A percentile compares a stretch with the other conserved stretches of the same genome.
Conservation (phyloP, 257 asterid genomes). For the Ilex aquifolium region DNA sequence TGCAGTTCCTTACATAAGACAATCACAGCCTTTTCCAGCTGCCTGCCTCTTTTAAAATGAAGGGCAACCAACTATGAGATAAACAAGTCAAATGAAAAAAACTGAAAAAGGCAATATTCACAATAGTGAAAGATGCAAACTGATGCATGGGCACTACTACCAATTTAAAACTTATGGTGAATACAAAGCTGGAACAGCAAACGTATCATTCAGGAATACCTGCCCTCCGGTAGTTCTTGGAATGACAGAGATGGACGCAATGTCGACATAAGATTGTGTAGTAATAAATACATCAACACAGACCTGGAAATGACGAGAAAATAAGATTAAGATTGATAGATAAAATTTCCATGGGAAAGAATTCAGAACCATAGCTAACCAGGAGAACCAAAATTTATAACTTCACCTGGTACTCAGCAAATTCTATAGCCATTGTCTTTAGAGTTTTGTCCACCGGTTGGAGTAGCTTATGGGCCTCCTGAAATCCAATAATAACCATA, state of each 20-base stretch:
- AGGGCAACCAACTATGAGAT: background rate
- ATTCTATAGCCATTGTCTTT: conserved; percentile 91
- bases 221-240: conserved; percentile 98
- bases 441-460: conserved; percentile 87
- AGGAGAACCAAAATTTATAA: background rate
- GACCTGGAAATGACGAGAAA: conserved; percentile 51
- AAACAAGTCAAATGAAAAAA: background rate
- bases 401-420: conserved; percentile 95
- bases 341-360: background rate
- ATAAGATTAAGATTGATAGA: conserved; percentile 9
- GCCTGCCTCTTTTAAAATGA: no score
- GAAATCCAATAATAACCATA: conserved; percentile 29
- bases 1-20: no score
- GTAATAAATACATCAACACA: conserved; percentile 95
- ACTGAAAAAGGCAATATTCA: background rate
- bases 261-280: conserved; percentile 83
- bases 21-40: no score
- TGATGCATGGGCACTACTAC: no score
- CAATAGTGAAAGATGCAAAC: no score
- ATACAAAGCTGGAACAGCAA: background rate
- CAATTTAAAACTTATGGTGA: background rate
- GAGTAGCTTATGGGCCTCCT: conserved; percentile 94
- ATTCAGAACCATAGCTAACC: background rate
- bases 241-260: conserved; percentile 87
- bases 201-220: conserved; percentile 36